Base-by-base conservation (phyloP, 768 basidiomycete species). In the Dioszegia crocea region DNA sequence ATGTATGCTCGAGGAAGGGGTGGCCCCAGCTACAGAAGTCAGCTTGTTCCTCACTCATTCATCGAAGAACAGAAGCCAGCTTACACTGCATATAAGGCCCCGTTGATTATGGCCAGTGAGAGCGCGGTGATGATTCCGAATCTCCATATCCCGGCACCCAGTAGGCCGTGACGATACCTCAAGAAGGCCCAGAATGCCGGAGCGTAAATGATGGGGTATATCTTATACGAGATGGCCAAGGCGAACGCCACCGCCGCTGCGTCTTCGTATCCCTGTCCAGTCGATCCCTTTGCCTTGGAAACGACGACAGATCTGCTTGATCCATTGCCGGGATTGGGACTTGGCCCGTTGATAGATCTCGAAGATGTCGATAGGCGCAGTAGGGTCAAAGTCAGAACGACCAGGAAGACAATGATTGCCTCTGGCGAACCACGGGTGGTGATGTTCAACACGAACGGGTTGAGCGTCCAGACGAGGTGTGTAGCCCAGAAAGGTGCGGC, bases 381-480 rank as follows among this genome's bases (percentile, higher is more conserved):
- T 24, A 53, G 38, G 1, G 36, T 40, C 36, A 53, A 26, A 29
- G 51, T 53, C 36, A 53, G 51, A 40, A 53, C 23, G 51, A 53
- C 51, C 51, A 53, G 17, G 26, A 53, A 80, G 38, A 86, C 85
- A 16, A 98, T 84, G 17, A 96, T 79, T 2, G 90, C 85, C 76
- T 99, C 96, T 3, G 94, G 93, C 17, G 91, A 97, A 6, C 96
- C 96, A 17, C 96, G 86, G 0, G 96, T 98, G 6, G 93, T 96
- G 67, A 99, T 97, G 63, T 91, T 87, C 76, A 96, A 88, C 1
- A 94, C 88, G 66, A 99, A 83, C 0, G 96, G 96, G 78, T 93
- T 97, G 59, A 98, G 82, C 2, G 98, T 85, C 79, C 97, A 90
- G 2, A 87, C 44, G 9, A 66, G 53, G 48, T 76, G 75, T 1